Evolutionary conservation across 2,329 filamentous ascomycete species (phyloP).

Genomic region (Paramyrothecium roridum): DNA sequence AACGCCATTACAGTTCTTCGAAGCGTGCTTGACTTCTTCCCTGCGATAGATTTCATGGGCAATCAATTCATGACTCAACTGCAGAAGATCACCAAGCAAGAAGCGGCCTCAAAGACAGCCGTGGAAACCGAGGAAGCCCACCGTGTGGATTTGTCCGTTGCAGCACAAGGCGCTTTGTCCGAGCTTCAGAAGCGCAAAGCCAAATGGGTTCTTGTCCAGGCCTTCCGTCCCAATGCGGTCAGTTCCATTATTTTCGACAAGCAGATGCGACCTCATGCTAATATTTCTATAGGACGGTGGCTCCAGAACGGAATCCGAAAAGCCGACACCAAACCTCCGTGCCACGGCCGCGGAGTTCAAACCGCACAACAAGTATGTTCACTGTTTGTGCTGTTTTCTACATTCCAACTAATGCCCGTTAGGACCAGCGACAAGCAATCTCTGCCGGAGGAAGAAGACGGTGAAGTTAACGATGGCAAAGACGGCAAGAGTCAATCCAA

Average conservation of each 20-base stretch:
- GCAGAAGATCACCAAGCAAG: conserved; percentile 62
- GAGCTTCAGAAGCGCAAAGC: conserved; percentile 65
- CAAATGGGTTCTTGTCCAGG: conserved; percentile 72
- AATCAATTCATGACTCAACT: conserved; percentile 61
- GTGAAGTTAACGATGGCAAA: conserved; percentile 65
- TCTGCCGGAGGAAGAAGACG: conserved; percentile 61
- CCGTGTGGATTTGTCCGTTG: conserved; percentile 71
- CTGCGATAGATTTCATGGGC: conserved; percentile 86
- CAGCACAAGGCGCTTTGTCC: conserved; percentile 68
- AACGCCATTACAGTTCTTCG: conserved; percentile 92
- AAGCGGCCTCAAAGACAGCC: conserved; percentile 46
- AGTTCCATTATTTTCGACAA: conserved; percentile 15
- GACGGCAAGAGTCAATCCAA: conserved; percentile 15
- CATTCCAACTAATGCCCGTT: conserved; percentile 7
- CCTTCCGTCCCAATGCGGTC: conserved; percentile 65
- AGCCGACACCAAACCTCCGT: conserved; percentile 42
- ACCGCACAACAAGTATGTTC: conserved; percentile 41
- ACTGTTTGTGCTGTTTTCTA: conserved; percentile 9
- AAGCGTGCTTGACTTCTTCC: conserved; percentile 76
- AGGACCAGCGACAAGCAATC: conserved; percentile 12
- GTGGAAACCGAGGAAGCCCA: conserved; percentile 51
- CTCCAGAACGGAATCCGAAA: conserved; percentile 24
- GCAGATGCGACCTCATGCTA: conserved; percentile 8
- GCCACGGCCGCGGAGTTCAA: conserved; percentile 64
- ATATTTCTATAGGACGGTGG: conserved; percentile 21